Base-by-base conservation (phyloP, 495 filamentous ascomycete genomes). In the Rostrohypoxylon terebratum region DNA sequence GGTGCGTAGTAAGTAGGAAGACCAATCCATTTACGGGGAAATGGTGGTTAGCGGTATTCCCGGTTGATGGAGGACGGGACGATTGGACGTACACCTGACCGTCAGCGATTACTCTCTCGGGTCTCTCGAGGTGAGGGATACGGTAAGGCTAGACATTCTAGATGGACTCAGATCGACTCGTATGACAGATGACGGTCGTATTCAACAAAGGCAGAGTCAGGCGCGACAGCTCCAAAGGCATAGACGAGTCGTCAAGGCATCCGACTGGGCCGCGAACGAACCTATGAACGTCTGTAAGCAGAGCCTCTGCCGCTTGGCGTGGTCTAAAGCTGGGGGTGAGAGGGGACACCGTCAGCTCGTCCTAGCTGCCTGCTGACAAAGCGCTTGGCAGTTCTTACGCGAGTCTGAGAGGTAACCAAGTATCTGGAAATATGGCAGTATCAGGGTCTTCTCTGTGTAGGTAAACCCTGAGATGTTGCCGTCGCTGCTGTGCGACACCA, bases 251-350 rank as follows among this genome's bases (percentile, higher is more conserved):
- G 72, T 75, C 48, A 75, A 75, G 60, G 18, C 54, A 71, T 65
- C 72, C 72, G 72, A 75, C 72, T 75, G 72, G 72, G 25, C 68
- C 68, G 59, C 59, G 55, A 60, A 53, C 21, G 59, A 33, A 50
- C 72, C 72, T 71, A 75, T 75, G 55, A 74, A 62, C 47, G 36
- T 66, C 40, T 63, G 36, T 65, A 67, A 16, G 33, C 72, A 75
- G 72, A 75, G 72, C 72, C 72, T 75, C 72, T 68, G 28, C 18
- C 40, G 53, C 72, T 75, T 75, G 72, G 72, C 72, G 33, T 31
- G 21, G 53, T 23, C 50, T 8, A 68, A 64, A 61, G 63, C 59
- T 61, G 64, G 68, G 63, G 66, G 58, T 31, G 13, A 18, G 54
- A 20, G 54, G 18, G 20, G 6, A 51, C 47, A 8, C 47, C 20